A percentile compares a stretch with the other conserved stretches of the same genome.
Conservation (phyloP, 768 basidiomycete genomes). For the Candolleomyces efflorescens region DNA sequence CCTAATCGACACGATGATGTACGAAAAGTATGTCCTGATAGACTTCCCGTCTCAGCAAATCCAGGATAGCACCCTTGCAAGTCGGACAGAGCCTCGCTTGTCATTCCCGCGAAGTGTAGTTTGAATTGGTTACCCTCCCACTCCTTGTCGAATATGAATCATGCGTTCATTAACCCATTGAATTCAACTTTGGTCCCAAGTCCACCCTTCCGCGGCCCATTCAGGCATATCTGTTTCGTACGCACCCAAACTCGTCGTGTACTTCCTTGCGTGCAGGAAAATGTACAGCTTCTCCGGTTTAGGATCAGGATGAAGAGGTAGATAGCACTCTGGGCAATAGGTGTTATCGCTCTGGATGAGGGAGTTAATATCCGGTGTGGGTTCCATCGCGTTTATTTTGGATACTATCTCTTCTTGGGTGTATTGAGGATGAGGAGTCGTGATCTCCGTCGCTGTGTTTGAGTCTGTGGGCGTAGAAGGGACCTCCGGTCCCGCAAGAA, state of each 20-base stretch:
- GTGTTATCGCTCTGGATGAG: conserved; percentile 36
- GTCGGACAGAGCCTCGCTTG: no score
- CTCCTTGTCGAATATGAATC: no score
- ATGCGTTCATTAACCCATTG: not conserved
- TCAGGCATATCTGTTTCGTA: conserved; percentile 86
- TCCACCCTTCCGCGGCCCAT: conserved; percentile 79
- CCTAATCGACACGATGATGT: conserved; percentile 2
- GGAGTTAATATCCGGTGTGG: conserved; percentile 34
- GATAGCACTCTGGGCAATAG: conserved; percentile 89
- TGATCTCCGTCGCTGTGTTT: no score
- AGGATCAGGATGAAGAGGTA: conserved; percentile 92
- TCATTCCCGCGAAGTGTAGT: no score
- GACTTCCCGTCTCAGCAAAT: no score
- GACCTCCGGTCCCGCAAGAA: no score
- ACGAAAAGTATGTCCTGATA: no score
- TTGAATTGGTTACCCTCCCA: not conserved
- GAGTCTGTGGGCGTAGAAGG: no score
- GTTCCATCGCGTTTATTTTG: conserved; percentile 33
- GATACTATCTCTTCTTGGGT: conserved; percentile 42
- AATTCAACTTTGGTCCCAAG: conserved; percentile 45
- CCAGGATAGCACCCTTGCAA: no score
- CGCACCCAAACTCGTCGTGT: conserved; percentile 75
- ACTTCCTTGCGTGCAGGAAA: conserved; percentile 88
- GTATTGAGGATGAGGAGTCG: conserved; percentile 13
- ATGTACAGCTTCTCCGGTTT: conserved; percentile 91